Base-by-base conservation (phyloP, 768 basidiomycete species). In the Suillus variegatus region DNA sequence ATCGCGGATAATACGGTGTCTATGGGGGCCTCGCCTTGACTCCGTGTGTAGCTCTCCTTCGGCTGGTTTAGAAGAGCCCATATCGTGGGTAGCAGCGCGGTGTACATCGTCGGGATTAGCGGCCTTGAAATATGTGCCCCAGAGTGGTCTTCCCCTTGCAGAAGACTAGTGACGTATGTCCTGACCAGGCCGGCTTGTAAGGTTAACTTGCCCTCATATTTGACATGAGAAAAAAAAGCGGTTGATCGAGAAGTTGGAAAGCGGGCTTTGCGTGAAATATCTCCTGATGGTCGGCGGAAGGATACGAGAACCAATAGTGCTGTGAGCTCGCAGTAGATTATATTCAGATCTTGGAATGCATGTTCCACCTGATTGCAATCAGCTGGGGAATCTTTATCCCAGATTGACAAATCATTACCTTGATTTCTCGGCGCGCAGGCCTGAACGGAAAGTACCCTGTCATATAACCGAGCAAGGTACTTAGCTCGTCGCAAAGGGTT, bases 361-460 rank as follows among this genome's bases (percentile, higher is more conserved):
- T 88, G 85, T 70, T 90, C 90, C 60, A 84, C 71, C 92, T 93
- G 68, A 40, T 43, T 32, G 41, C 10, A 60, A 32, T 60, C 41
- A 60, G 58, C 41, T 60, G 41, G 40, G 58, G 18, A 18, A 32
- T 13, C 18, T 43, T 10, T 20, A 10, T 60, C 40, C 57, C 41
- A 66, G 60, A 44, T 61, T 35, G 60, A 7, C 60, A 40, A 41
- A 9, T 35, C 20, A 63, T 63, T 41, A 65, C 92, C 83, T 89
- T 89, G 67, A 84, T 81, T 72, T 92, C 89, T 54, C 84, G 81
- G 64, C 75, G 80, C 77, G 66, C 80, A 75, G 78, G 75, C 49
- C 72, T 75, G 75, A 94, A 95, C 1, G 96, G 96, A 74, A 99
- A 97, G 76, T 95, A 94, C 4, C 89, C 82, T 6, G 86, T 76